A percentile compares a stretch with the other conserved stretches of the same genome.
Evolutionary conservation across 306 rosid genomes (phyloP).

Genomic region (Gastrolobium villosum): DNA sequence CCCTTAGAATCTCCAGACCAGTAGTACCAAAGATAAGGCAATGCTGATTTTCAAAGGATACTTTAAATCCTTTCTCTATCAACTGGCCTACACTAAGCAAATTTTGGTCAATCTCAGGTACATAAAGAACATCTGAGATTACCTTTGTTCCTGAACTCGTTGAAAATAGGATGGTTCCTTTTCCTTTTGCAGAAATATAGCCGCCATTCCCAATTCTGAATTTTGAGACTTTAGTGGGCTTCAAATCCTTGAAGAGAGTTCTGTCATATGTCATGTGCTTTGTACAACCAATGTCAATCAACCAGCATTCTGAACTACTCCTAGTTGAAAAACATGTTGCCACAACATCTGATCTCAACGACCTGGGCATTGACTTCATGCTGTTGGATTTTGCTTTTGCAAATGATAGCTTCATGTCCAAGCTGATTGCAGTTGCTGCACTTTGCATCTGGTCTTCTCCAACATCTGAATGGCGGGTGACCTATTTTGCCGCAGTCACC

Average conservation of each 20-base stretch:
- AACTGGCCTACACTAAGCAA: not conserved
- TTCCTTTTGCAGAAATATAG: not conserved
- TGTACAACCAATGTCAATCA: slow-evolving; percentile 37
- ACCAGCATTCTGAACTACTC: not conserved
- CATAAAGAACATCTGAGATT: slow-evolving; percentile 5
- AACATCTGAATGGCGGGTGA: slow-evolving; percentile 12
- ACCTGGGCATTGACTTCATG: not conserved
- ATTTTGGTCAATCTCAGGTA: slow-evolving; percentile 9
- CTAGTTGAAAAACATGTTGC: too few relatives aligned
- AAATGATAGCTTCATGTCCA: not conserved
- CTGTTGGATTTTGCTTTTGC: not conserved
- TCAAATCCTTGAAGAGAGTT: slow-evolving; percentile 6
- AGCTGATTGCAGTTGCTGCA: slow-evolving; percentile 15
- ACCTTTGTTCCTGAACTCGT: slow-evolving; percentile 2
- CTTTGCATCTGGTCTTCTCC: not conserved
- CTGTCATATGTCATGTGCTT: slow-evolving; percentile 39
- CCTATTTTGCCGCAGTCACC: too few relatives aligned
- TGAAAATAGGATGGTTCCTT: not conserved
- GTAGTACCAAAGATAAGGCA: not conserved
- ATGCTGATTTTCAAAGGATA: not conserved
- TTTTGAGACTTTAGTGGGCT: not conserved
- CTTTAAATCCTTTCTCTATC: not conserved
- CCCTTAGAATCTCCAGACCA: not conserved
- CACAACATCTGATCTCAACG: not conserved
- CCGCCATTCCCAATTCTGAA: not conserved